Percentiles rank a stretch among this genome's conserved stretches.
Evolutionary conservation across 805 yeast species (phyloP).

Genomic region (Kazachstania taianensis): DNA sequence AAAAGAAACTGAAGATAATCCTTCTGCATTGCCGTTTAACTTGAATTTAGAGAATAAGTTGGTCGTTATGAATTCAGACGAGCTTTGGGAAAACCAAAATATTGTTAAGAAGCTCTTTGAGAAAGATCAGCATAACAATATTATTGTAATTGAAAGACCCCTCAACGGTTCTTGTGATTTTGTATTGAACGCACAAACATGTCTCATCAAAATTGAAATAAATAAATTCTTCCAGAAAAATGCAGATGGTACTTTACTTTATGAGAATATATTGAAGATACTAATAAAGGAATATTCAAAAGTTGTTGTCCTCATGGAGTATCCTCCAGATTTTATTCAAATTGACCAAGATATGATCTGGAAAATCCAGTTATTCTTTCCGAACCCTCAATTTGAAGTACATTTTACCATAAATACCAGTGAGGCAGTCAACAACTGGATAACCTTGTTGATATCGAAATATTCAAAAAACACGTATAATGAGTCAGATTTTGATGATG

Average conservation of each 20-base stretch:
- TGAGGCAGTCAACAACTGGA: neutral
- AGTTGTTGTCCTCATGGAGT: slow-evolving; percentile 14
- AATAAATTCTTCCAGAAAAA: slow-evolving; percentile 15
- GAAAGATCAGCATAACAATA: neutral
- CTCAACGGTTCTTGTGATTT: slow-evolving; percentile 12
- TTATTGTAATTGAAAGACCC: slow-evolving; percentile 11
- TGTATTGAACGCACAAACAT: slow-evolving; percentile 12
- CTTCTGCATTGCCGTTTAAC: too few relatives aligned
- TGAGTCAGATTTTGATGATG: neutral
- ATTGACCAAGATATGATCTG: slow-evolving; percentile 18
- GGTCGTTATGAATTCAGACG: slow-evolving; percentile 10
- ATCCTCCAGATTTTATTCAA: slow-evolving; percentile 4
- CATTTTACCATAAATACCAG: slow-evolving; percentile 2
- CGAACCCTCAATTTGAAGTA: slow-evolving; percentile 5
- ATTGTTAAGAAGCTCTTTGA: neutral
- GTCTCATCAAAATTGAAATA: slow-evolving; percentile 12
- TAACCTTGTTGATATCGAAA: neutral
- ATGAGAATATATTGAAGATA: slow-evolving; percentile 6
- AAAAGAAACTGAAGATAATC: neutral
- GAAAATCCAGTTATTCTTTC: slow-evolving; percentile 14
- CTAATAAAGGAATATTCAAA: slow-evolving; percentile 10
- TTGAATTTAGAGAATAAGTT: neutral
- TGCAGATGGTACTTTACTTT: slow-evolving; percentile 6
- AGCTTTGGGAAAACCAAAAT: slow-evolving; percentile 2
- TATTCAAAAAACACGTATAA: neutral